Percentiles rank a stretch among this genome's conserved stretches.
Conservation (phyloP, 306 rosid species). For the Delonix regia region DNA sequence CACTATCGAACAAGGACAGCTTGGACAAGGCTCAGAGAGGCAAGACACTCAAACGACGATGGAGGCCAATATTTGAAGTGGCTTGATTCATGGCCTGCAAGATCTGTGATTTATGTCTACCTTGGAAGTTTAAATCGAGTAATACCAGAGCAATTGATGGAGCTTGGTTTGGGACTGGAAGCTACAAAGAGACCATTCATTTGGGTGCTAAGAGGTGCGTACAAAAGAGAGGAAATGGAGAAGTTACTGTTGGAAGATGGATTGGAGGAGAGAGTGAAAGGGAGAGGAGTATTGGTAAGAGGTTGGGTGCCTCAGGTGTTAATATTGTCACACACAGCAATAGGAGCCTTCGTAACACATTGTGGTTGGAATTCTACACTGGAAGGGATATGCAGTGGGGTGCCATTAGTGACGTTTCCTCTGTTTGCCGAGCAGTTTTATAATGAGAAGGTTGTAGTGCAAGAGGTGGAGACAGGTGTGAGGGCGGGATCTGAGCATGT, state of each 20-base stretch:
- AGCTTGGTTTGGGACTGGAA: slow-evolving; percentile 63
- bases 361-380: slow-evolving; percentile 72
- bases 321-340: slow-evolving; percentile 51
- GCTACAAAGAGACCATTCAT: slow-evolving; percentile 61
- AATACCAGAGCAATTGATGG: slow-evolving; percentile 43
- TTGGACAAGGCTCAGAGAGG: slow-evolving; percentile 53
- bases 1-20: slow-evolving; percentile 32
- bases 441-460: slow-evolving; percentile 46
- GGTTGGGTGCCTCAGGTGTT: slow-evolving; percentile 67
- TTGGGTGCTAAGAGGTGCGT: slow-evolving; percentile 59
- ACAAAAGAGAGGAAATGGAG: slow-evolving; percentile 33
- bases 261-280: slow-evolving; percentile 53
- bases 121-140: slow-evolving; percentile 57
- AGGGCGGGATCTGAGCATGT: slow-evolving; percentile 38
- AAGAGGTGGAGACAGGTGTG: slow-evolving; percentile 41
- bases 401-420: slow-evolving; percentile 61
- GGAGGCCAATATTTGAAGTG: slow-evolving; percentile 45
- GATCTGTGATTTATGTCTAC: slow-evolving; percentile 54
- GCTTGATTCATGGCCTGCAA: slow-evolving; percentile 52
- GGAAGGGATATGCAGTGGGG: slow-evolving; percentile 51
- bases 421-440: slow-evolving; percentile 56
- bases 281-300: slow-evolving; percentile 49
- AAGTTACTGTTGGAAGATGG: slow-evolving; percentile 42
- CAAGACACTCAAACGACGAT: slow-evolving; percentile 21
- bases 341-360: slow-evolving; percentile 63